Percentiles rank a stretch among this genome's conserved stretches.
Conservation (phyloP, 495 filamentous ascomycete species). For the Geopyxis carbonaria region DNA sequence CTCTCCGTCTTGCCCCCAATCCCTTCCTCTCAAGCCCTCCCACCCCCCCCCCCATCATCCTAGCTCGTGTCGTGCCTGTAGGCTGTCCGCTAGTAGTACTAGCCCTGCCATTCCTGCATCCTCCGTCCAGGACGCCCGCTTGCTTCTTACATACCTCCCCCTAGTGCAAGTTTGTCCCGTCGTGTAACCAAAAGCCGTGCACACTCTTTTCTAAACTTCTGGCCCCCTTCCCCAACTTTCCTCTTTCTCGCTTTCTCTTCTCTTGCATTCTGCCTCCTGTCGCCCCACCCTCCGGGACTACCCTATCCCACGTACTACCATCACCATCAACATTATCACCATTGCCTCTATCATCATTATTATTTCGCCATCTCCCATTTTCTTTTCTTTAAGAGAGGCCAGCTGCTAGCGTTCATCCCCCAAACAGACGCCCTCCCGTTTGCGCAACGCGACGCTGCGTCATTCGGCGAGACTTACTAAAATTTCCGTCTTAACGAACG, state of each 20-base stretch:
- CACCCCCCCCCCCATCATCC: background rate
- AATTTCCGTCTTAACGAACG: conserved; percentile 3
- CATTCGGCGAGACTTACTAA: background rate
- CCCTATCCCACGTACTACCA: background rate
- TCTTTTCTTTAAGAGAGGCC: background rate
- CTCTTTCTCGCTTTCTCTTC: background rate
- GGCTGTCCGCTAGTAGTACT: background rate
- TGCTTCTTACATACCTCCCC: background rate
- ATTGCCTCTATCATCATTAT: background rate
- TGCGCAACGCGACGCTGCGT: conserved; percentile 1
- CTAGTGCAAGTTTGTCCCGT: no score
- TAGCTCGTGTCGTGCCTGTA: background rate
- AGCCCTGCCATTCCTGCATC: background rate
- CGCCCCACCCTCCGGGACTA: background rate
- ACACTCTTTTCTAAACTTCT: no score
- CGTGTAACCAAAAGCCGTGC: no score
- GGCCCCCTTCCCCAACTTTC: background rate
- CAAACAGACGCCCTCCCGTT: no score
- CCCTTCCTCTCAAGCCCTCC: no score
- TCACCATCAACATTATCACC: background rate
- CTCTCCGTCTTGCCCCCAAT: no score
- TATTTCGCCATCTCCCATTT: background rate
- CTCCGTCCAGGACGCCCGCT: background rate
- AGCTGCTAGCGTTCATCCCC: no score
- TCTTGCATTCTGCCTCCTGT: background rate